These are phyloP conservation scores for Dendrocalamus sinicus DNA, from an alignment of 176 grass and related monocot genomes.

Conservation along the genomic window DNA sequence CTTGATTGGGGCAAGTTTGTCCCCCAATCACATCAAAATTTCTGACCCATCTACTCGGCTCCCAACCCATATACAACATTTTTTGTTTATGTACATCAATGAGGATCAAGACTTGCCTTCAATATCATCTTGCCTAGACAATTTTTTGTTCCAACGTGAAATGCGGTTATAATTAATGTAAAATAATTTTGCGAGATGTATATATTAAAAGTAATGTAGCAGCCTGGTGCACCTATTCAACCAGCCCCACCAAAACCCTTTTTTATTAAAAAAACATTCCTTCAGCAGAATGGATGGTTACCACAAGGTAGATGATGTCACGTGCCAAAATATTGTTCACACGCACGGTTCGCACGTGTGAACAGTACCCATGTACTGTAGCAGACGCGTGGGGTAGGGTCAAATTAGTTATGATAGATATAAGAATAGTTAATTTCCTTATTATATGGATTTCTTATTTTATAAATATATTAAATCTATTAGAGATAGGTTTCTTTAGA, in stretches of 20 bases:
- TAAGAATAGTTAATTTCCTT: no score
- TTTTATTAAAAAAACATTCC: not conserved
- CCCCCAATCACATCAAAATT: not conserved
- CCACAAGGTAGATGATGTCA: not conserved
- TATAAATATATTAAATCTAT: no score
- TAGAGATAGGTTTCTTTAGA: no score
- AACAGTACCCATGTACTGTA: no score
- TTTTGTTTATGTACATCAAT: not conserved
- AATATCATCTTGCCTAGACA: not conserved
- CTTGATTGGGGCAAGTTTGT: not conserved
- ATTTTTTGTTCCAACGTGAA: not conserved
- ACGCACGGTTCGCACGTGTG: no score
- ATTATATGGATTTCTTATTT: no score
- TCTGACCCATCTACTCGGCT: not conserved
- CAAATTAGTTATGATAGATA: no score
- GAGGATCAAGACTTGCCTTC: not conserved
- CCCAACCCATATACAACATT: not conserved
- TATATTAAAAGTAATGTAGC: not conserved
- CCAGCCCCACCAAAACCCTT: not conserved
- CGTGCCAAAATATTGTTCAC: no score
- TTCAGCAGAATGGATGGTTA: slow-evolving; percentile 11
- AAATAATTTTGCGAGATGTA: not conserved
- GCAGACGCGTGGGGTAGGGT: no score
- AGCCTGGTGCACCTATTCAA: not conserved
- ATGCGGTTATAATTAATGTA: not conserved